Evolutionary conservation across 2,329 filamentous ascomycete genomes (phyloP).

Genomic region (Aspergillus candidus): DNA sequence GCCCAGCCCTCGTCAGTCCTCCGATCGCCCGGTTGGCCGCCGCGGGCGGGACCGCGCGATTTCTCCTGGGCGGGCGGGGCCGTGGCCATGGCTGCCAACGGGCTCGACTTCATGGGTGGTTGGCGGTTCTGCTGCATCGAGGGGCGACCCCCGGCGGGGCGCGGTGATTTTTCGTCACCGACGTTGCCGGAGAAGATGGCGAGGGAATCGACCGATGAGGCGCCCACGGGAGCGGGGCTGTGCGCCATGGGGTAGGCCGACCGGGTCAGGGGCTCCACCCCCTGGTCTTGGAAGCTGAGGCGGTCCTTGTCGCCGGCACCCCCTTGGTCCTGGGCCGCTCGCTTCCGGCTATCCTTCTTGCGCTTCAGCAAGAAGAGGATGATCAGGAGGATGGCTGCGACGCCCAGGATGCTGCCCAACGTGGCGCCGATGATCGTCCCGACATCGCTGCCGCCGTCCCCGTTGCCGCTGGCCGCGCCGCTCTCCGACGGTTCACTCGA

Average conservation of each 20-base stretch:
- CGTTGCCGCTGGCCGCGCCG: constrained; percentile 27
- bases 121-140: constrained; percentile 16
- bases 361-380: constrained; percentile 63
- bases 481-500: constrained; percentile 25
- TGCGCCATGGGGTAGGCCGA: constrained; percentile 42
- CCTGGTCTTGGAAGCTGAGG: constrained; percentile 41
- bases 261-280: constrained; percentile 38
- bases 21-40: constrained; percentile 30
- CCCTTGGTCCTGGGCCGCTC: constrained; percentile 45
- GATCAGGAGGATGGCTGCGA: constrained; percentile 63
- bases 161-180: constrained; percentile 28
- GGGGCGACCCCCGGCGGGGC: constrained; percentile 15
- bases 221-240: constrained; percentile 31
- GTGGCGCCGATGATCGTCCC: constrained; percentile 71
- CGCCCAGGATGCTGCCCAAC: constrained; percentile 71
- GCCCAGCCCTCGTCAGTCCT: constrained; percentile 45
- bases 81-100: constrained; percentile 23
- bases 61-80: constrained; percentile 16
- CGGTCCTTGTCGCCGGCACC: constrained; percentile 53
- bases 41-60: constrained; percentile 12
- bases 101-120: constrained; percentile 18
- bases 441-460: constrained; percentile 14
- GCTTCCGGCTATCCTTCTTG: constrained; percentile 47
- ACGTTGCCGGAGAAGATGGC: constrained; percentile 37
- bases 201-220: constrained; percentile 33